Evolutionary conservation across 2,329 filamentous ascomycete species (phyloP).

Genomic region (Claviceps humidiphila): DNA sequence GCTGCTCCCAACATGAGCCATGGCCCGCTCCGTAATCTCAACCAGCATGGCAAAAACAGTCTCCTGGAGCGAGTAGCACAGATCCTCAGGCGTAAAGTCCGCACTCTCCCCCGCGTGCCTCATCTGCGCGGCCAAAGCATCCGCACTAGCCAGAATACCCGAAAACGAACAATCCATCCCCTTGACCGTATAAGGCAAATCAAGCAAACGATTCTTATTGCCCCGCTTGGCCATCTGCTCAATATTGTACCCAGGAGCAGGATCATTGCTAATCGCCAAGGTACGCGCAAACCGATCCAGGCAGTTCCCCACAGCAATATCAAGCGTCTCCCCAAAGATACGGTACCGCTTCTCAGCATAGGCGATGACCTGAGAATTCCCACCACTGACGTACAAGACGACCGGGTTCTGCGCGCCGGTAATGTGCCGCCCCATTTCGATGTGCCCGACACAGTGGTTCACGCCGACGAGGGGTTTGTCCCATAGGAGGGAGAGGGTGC

Average conservation of each 20-base stretch:
- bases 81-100: conserved; percentile 63
- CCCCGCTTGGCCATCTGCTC: conserved; percentile 77
- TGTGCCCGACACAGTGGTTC: conserved; percentile 96
- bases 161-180: conserved; percentile 98
- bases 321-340: conserved; percentile 94
- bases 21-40: conserved; percentile 94
- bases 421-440: conserved; percentile 94
- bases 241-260: conserved; percentile 94
- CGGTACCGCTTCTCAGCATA: conserved; percentile 91
- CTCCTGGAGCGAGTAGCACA: conserved; percentile 93
- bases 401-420: conserved; percentile 85
- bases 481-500: conserved; percentile 76
- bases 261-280: conserved; percentile 84
- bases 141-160: conserved; percentile 74
- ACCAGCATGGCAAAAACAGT: conserved; percentile 95
- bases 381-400: conserved; percentile 87
- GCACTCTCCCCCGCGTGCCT: conserved; percentile 29
- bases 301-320: conserved; percentile 96
- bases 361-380: conserved; percentile 96
- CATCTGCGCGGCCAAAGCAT: conserved; percentile 63
- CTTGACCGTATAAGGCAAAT: conserved; percentile 91
- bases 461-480: conserved; percentile 79
- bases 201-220: conserved; percentile 48
- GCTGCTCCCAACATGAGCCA: conserved; percentile 86
- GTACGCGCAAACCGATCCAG: conserved; percentile 91